Percentiles rank a stretch among this genome's conserved stretches.
phyloP scores from a whole-genome alignment of 148 eudicot genomes.

The Euryodendron excelsum region DNA sequence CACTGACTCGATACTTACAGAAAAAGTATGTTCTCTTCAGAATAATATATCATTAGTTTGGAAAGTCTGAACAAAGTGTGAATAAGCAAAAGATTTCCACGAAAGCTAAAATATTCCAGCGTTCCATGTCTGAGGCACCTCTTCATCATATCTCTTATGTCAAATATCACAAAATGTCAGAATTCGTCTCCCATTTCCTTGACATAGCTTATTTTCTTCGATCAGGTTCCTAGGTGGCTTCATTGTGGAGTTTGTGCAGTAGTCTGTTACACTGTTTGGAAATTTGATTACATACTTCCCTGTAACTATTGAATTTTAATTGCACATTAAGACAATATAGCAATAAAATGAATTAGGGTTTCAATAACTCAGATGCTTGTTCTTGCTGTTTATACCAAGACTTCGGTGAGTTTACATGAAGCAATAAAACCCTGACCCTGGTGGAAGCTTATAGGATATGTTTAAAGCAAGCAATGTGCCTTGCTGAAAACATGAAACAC shows the following conservation, averaged over 20 bases:
- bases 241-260: neutral
- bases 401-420: neutral
- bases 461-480: neutral
- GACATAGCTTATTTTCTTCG: neutral
- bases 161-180: constrained; percentile 1
- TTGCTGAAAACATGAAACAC: neutral
- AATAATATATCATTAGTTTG: too few relatives aligned
- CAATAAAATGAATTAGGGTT: neutral
- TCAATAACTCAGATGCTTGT: neutral
- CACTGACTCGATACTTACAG: too few relatives aligned
- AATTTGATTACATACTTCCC: too few relatives aligned
- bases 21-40: too few relatives aligned
- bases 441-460: neutral
- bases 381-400: neutral
- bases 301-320: neutral
- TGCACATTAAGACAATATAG: neutral
- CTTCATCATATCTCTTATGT: neutral
- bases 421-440: neutral
- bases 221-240: neutral
- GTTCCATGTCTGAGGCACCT: neutral
- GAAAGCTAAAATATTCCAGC: too few relatives aligned
- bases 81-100: too few relatives aligned
- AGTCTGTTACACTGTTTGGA: neutral
- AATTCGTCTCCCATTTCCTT: neutral
- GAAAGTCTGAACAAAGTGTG: too few relatives aligned